These are phyloP conservation scores for Lathyrus sativus DNA, from an alignment of 306 rosid species.

Conservation along the genomic window DNA sequence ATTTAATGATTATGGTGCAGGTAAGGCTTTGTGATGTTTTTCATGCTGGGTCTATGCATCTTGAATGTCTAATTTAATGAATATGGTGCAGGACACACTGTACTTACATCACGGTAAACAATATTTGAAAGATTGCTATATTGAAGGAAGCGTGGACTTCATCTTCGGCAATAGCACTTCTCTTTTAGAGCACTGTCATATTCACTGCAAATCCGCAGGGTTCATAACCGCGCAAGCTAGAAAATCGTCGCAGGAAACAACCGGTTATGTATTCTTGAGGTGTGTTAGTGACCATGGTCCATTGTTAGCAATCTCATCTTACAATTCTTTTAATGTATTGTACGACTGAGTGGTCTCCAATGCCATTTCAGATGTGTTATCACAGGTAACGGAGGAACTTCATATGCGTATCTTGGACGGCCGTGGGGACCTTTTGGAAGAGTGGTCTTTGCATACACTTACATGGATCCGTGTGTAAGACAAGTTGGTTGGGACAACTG, in stretches of 20 bases:
- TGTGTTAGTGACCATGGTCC: conserved; percentile 37
- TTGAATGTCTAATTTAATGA: too few species aligned
- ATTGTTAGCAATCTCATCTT: conserved; percentile 47
- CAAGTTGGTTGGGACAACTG: conserved; percentile 91
- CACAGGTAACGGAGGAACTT: conserved; percentile 70
- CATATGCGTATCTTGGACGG: conserved; percentile 74
- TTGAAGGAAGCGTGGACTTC: conserved; percentile 97
- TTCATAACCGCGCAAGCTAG: conserved; percentile 86
- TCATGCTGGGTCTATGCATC: too few species aligned
- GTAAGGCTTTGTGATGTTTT: too few species aligned
- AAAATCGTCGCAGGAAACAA: conserved; percentile 89
- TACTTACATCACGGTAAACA: conserved; percentile 93
- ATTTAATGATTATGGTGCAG: too few species aligned
- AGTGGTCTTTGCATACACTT: conserved; percentile 83
- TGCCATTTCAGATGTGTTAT: conserved; percentile 76
- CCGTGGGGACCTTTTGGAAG: conserved; percentile 99
- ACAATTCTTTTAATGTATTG: conserved; percentile 22
- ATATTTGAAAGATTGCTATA: conserved; percentile 88
- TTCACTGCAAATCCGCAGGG: conserved; percentile 88
- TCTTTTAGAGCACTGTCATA: conserved; percentile 88
- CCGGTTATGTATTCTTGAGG: conserved; percentile 96
- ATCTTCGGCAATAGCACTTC: conserved; percentile 98
- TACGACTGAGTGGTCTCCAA: conserved; percentile 12
- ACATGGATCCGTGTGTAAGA: conserved; percentile 76
- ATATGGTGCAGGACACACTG: conserved; percentile 90